Percentiles rank a stretch among this genome's conserved stretches.
Conservation (phyloP, 768 basidiomycete species). For the Termitomyces eurrhizus region DNA sequence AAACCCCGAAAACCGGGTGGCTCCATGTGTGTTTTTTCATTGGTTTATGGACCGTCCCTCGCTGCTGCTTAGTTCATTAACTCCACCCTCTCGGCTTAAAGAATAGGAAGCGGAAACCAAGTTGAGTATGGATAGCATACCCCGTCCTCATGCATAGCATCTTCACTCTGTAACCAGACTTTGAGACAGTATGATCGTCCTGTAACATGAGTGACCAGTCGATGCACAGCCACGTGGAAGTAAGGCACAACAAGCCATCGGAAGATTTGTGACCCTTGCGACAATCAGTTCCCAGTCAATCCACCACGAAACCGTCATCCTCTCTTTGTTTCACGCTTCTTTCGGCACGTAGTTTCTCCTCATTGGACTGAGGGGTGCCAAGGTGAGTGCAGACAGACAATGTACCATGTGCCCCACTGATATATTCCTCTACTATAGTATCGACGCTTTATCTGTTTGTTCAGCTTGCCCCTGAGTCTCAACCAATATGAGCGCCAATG, state of each 20-base stretch:
- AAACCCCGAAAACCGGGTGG: conserved; percentile 54
- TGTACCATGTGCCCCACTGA: neutral
- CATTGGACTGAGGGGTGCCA: neutral
- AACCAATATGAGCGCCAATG: conserved; percentile 21
- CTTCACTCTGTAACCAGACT: neutral
- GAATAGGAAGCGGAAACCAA: conserved; percentile 2
- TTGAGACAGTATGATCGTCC: neutral
- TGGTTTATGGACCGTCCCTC: conserved; percentile 30
- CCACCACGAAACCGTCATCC: neutral
- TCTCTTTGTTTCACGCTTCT: neutral
- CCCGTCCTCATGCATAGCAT: too few relatives aligned
- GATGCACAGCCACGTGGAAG: conserved; percentile 14
- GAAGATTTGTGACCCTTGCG: neutral
- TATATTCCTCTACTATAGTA: neutral
- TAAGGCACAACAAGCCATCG: neutral
- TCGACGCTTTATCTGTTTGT: neutral
- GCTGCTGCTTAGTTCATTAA: conserved; percentile 42
- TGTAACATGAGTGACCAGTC: neutral
- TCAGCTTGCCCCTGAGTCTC: neutral
- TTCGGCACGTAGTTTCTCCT: neutral
- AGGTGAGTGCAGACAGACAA: neutral
- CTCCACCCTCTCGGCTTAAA: conserved; percentile 31
- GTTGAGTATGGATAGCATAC: neutral
- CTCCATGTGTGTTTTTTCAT: conserved; percentile 49
- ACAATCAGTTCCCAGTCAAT: neutral